Evolutionary conservation across 352 stramenopile species (phyloP).

Genomic region (Globisporangium paroecandrum): DNA sequence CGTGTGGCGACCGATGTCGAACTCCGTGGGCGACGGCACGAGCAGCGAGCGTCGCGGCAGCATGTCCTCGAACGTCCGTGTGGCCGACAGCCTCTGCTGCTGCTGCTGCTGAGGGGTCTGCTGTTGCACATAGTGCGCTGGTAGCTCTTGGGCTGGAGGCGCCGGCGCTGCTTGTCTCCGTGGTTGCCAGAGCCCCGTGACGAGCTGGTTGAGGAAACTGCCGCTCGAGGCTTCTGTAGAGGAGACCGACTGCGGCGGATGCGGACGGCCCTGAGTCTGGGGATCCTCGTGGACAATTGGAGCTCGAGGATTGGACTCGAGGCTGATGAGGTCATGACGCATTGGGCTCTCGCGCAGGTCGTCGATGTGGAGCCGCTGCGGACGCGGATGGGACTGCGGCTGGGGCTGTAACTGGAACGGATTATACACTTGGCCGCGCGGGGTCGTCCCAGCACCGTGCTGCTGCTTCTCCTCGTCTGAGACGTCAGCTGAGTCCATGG

Average conservation of each 20-base stretch:
- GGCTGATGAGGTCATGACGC: slow-evolving; percentile 3
- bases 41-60: slow-evolving; percentile 33
- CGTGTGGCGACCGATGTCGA: slow-evolving; percentile 22
- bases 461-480: neutral
- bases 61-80: slow-evolving; percentile 24
- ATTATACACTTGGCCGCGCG: neutral
- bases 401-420: neutral
- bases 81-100: neutral
- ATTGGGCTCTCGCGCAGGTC: slow-evolving; percentile 10
- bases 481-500: neutral
- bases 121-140: neutral
- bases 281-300: neutral
- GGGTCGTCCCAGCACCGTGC: neutral
- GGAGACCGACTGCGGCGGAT: neutral
- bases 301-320: neutral
- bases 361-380: slow-evolving; percentile 12
- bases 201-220: slow-evolving; percentile 9
- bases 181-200: slow-evolving; percentile 1
- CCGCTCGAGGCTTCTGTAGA: neutral
- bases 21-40: slow-evolving; percentile 18
- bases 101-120: neutral
- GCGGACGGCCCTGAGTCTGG: neutral
- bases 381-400: neutral
- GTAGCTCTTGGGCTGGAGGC: neutral
- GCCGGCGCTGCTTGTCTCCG: neutral